phyloP scores from a whole-genome alignment of 768 basidiomycete species.

The Leccinum rimulosum region DNA sequence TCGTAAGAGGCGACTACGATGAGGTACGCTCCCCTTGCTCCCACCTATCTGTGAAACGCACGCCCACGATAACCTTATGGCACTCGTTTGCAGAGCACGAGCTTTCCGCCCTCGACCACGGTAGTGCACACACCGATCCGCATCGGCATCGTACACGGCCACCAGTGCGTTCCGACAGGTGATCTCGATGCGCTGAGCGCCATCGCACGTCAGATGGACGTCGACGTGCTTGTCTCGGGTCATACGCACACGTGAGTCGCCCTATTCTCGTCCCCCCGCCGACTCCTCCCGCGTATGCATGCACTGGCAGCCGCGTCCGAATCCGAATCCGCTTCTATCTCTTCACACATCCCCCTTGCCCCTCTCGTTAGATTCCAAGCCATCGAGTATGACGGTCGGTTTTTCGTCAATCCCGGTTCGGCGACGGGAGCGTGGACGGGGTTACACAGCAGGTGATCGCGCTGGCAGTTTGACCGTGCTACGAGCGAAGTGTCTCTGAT shows the following conservation, averaged over 20 bases:
- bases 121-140: conserved; percentile 82
- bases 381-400: conserved; percentile 84
- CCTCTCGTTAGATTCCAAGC: conserved; percentile 75
- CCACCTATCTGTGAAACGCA: background rate
- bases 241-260: conserved; percentile 85
- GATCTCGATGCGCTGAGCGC: conserved; percentile 88
- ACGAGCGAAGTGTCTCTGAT: background rate
- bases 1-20: conserved; percentile 94
- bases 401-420: conserved; percentile 95
- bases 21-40: conserved; percentile 54
- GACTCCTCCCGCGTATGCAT: background rate
- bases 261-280: background rate
- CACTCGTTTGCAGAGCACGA: conserved; percentile 44
- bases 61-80: conserved; percentile 2
- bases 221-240: conserved; percentile 91
- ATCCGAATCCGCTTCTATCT: background rate
- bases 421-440: conserved; percentile 96
- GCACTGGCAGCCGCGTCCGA: background rate
- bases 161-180: conserved; percentile 89
- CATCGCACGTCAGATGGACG: conserved; percentile 94
- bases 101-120: conserved; percentile 77
- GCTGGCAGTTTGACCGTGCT: background rate
- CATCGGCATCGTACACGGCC: conserved; percentile 92
- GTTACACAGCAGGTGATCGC: conserved; percentile 11
- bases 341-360: background rate